These are phyloP conservation scores for Lachnellula hyalina DNA, from an alignment of 2,329 filamentous ascomycete genomes.

Conservation along the genomic window DNA sequence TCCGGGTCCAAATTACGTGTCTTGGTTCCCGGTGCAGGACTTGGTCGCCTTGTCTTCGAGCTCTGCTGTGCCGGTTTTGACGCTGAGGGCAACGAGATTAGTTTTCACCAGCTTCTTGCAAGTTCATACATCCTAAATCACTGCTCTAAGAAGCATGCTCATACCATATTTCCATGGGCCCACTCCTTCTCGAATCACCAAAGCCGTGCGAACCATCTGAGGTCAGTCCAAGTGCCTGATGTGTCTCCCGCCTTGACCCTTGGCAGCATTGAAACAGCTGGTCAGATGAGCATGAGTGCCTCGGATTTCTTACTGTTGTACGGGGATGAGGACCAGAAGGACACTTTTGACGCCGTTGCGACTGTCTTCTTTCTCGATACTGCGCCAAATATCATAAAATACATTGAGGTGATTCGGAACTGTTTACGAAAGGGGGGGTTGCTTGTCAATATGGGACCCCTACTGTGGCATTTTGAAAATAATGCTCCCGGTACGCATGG, in stretches of 20 bases:
- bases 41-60: conserved; percentile 87
- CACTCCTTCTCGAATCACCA: conserved; percentile 83
- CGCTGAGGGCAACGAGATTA: conserved; percentile 90
- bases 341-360: conserved; percentile 70
- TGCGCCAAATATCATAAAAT: conserved; percentile 85
- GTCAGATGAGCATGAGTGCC: conserved; percentile 85
- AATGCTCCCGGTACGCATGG: conserved; percentile 55
- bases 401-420: conserved; percentile 75
- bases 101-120: conserved; percentile 91
- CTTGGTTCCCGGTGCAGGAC: conserved; percentile 82
- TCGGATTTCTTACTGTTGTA: conserved; percentile 93
- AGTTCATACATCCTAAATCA: conserved; percentile 72
- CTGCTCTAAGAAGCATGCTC: conserved; percentile 54
- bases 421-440: conserved; percentile 74
- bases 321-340: conserved; percentile 53
- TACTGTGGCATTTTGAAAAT: conserved; percentile 94
- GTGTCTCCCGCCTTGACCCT: conserved; percentile 62
- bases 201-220: conserved; percentile 68
- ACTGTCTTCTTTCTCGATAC: conserved; percentile 97
- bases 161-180: conserved; percentile 79
- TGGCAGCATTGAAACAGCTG: conserved; percentile 33
- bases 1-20: conserved; percentile 41
- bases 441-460: conserved; percentile 83
- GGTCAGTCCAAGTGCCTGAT: conserved; percentile 71
- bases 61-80: conserved; percentile 67